Percentiles rank a stretch among this genome's conserved stretches.
phyloP scores from a whole-genome alignment of 2,329 filamentous ascomycete genomes.

The Tolypocladium guangdongense region DNA sequence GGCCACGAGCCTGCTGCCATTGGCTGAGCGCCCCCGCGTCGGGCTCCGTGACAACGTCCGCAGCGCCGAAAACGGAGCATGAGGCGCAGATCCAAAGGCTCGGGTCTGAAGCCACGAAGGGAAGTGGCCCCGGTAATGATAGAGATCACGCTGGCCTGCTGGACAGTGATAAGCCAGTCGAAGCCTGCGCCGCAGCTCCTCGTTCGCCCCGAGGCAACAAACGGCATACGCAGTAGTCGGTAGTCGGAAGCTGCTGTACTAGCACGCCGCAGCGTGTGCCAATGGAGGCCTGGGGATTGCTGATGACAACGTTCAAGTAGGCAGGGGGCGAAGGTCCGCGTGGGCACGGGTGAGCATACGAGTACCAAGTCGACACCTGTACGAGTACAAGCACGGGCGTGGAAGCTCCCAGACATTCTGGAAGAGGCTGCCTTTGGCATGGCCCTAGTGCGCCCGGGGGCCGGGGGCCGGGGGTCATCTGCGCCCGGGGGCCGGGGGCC shows the following conservation, averaged over 20 bases:
- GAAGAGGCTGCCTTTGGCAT: not conserved
- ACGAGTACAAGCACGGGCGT: not conserved
- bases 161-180: not conserved
- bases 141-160: not conserved
- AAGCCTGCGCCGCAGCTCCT: not conserved
- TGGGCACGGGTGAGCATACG: too few species aligned
- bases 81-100: not conserved
- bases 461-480: too few species aligned
- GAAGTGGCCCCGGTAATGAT: not conserved
- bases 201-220: not conserved
- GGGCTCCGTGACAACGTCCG: not conserved
- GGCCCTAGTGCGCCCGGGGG: not conserved
- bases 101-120: not conserved
- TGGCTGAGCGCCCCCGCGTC: not conserved
- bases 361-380: not conserved
- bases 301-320: not conserved
- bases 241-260: not conserved
- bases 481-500: conserved; percentile 1
- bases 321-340: not conserved
- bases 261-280: too few species aligned
- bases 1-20: not conserved
- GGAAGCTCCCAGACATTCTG: conserved; percentile 4
- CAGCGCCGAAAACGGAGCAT: too few species aligned
- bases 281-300: not conserved
- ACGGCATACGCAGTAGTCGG: too few species aligned